phyloP scores from a whole-genome alignment of 768 basidiomycete genomes.

The Punctularia strigosozonata region DNA sequence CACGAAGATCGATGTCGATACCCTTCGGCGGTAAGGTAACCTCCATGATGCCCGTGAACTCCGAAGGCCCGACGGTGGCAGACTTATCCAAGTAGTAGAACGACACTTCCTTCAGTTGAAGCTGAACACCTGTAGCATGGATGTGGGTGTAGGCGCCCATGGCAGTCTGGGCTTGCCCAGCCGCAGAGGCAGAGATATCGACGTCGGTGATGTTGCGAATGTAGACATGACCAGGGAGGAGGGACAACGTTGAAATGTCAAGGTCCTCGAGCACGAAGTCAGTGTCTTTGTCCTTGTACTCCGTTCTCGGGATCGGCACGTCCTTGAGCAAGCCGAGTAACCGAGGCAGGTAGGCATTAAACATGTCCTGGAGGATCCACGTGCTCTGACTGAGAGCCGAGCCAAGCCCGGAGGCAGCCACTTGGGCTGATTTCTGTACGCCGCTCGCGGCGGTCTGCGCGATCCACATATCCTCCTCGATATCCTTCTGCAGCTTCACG shows the following conservation, averaged over 20 bases:
- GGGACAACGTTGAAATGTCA: slow-evolving; percentile 51
- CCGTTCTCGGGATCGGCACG: slow-evolving; percentile 63
- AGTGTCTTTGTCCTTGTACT: slow-evolving; percentile 55
- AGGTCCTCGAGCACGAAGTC: slow-evolving; percentile 72
- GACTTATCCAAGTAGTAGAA: slow-evolving; percentile 65
- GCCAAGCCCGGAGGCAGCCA: slow-evolving; percentile 32
- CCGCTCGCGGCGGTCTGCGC: too few species aligned
- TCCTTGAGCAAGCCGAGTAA: slow-evolving; percentile 38
- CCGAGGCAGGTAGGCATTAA: slow-evolving; percentile 68
- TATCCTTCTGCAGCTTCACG: slow-evolving; percentile 30
- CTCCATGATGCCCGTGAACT: slow-evolving; percentile 51
- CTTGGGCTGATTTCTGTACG: too few species aligned
- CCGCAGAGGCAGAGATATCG: slow-evolving; percentile 34
- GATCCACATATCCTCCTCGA: slow-evolving; percentile 32
- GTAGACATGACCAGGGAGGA: slow-evolving; percentile 60
- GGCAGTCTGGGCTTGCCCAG: slow-evolving; percentile 29
- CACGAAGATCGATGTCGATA: slow-evolving; percentile 54
- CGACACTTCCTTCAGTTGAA: slow-evolving; percentile 51
- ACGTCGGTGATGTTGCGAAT: slow-evolving; percentile 61
- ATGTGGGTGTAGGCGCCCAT: slow-evolving; percentile 58
- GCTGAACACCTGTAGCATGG: slow-evolving; percentile 51
- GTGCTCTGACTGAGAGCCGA: slow-evolving; percentile 47
- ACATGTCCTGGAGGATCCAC: slow-evolving; percentile 76
- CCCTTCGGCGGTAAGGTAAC: slow-evolving; percentile 56
- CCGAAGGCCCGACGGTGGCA: slow-evolving; percentile 36